Conservation (phyloP, 2,329 filamentous ascomycete species). For the Periconia macrospinosa region DNA sequence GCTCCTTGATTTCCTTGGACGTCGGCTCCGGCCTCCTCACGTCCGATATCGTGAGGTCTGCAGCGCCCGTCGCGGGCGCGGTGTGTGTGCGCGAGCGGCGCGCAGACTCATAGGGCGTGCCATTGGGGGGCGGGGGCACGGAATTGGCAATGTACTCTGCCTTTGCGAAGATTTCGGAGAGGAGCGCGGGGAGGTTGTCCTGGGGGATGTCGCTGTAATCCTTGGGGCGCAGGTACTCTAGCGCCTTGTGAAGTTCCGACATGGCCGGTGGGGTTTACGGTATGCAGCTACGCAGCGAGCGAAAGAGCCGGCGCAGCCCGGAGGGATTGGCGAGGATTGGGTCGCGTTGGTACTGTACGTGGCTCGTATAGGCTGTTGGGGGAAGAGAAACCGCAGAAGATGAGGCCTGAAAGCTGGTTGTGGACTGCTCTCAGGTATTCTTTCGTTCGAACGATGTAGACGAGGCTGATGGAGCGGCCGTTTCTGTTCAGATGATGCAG, state of each 20-base stretch:
- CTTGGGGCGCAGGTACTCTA: conserved; percentile 47
- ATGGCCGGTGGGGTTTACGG: conserved; percentile 15
- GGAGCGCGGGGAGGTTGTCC: conserved; percentile 44
- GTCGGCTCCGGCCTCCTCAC: conserved; percentile 52
- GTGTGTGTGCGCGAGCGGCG: conserved; percentile 62
- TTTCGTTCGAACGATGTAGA: no score
- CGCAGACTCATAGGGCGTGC: conserved; percentile 48
- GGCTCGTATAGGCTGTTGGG: no score
- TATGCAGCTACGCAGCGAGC: background rate
- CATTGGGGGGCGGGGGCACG: conserved; percentile 62
- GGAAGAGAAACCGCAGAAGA: no score
- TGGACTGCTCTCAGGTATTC: no score
- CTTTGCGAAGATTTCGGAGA: conserved; percentile 50
- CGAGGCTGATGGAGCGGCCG: no score
- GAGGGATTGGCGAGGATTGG: no score
- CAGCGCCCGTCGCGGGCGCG: conserved; percentile 52
- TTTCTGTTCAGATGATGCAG: no score
- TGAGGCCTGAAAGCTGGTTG: no score
- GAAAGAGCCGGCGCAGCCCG: background rate
- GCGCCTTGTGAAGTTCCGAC: conserved; percentile 48
- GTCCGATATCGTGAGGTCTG: conserved; percentile 56
- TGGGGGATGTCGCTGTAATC: conserved; percentile 50
- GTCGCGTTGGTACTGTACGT: no score
- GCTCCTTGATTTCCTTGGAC: conserved; percentile 55
- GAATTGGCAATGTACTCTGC: conserved; percentile 76